Conservation (phyloP, 805 yeast genomes). For the Wickerhamomyces rabaulensis region DNA sequence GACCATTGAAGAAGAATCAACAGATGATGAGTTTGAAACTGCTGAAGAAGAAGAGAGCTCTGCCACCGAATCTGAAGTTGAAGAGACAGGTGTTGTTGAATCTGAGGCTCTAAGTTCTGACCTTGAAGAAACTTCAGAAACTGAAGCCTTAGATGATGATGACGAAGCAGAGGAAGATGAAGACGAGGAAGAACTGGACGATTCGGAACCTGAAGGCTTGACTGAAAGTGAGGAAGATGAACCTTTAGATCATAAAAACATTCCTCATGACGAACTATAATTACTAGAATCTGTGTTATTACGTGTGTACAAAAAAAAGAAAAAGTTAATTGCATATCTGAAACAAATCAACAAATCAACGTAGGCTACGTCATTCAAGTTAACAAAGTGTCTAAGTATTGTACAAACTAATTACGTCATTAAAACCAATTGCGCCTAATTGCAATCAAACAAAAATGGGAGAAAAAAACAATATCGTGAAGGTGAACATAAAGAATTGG, state of each 20-base stretch:
- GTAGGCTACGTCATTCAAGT: not conserved
- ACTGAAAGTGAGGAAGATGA: conserved; percentile 2
- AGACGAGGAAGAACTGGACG: not conserved
- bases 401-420: not conserved
- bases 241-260: not conserved
- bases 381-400: no score
- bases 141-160: no score
- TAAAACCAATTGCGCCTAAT: no score
- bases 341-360: no score
- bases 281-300: not conserved
- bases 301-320: not conserved
- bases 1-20: not conserved
- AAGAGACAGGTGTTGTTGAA: not conserved
- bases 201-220: not conserved
- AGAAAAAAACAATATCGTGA: no score
- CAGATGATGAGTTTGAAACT: not conserved
- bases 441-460: no score
- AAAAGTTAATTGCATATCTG: not conserved
- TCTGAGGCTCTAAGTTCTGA: not conserved
- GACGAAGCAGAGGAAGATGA: not conserved
- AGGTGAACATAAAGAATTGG: not conserved
- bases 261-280: not conserved
- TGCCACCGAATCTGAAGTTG: not conserved
- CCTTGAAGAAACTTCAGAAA: not conserved
- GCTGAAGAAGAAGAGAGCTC: not conserved